Conservation (phyloP, 1,284 basidiomycete genomes). For the Fomitopsis betulina region DNA sequence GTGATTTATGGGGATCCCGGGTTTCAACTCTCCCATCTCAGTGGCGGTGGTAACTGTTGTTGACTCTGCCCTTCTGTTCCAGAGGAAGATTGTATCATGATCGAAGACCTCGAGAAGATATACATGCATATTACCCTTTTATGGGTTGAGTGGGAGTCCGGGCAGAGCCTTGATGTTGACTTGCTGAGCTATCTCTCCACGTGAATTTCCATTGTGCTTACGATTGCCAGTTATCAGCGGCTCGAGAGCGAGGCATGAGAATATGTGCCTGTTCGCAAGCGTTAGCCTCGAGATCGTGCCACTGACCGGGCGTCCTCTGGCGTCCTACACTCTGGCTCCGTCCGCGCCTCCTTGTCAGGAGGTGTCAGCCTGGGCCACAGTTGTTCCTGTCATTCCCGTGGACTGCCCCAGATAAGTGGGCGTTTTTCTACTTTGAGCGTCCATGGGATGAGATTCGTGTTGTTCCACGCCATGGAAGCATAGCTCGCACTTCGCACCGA, state of each 20-base stretch:
- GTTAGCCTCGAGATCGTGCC: background rate
- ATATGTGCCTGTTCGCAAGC: background rate
- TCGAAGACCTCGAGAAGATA: background rate
- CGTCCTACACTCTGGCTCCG: background rate
- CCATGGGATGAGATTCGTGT: background rate
- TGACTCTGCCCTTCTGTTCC: background rate
- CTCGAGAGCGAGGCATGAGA: background rate
- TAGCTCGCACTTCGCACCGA: background rate
- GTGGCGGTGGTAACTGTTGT: background rate
- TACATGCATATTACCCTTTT: background rate
- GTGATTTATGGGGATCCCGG: background rate
- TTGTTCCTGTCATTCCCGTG: background rate
- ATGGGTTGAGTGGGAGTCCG: background rate
- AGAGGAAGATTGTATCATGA: background rate
- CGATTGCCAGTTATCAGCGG: background rate
- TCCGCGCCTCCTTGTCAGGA: conserved; percentile 1
- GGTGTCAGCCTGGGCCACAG: background rate
- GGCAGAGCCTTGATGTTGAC: background rate
- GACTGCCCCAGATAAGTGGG: background rate
- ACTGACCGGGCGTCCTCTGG: background rate
- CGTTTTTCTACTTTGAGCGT: background rate
- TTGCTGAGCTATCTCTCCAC: background rate
- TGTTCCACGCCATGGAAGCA: conserved; percentile 2
- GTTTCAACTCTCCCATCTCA: background rate
- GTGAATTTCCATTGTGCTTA: background rate